Conservation (phyloP, 805 yeast genomes). For the Myxozyma udenii region DNA sequence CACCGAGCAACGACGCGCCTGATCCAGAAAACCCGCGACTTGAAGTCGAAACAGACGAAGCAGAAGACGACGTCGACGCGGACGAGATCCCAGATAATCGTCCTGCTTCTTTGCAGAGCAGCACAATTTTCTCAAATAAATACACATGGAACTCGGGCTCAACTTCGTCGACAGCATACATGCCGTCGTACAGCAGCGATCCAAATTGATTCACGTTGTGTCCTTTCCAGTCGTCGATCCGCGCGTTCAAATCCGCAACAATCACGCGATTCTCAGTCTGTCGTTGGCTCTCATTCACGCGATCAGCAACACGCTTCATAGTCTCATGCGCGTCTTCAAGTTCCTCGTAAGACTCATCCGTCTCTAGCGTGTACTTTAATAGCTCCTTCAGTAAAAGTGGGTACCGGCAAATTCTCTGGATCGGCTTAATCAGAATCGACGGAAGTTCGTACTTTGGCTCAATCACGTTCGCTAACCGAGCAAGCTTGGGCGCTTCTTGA, state of each 20-base stretch:
- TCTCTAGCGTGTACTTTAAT: slow-evolving; percentile 57
- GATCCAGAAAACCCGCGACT: no score
- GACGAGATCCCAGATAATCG: no score
- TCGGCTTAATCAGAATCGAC: slow-evolving; percentile 85
- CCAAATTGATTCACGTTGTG: slow-evolving; percentile 78
- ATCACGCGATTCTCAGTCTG: slow-evolving; percentile 78
- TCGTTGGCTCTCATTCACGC: slow-evolving; percentile 91
- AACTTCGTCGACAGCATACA: slow-evolving; percentile 49
- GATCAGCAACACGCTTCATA: slow-evolving; percentile 77
- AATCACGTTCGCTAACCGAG: slow-evolving; percentile 49
- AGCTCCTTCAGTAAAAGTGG: slow-evolving; percentile 75
- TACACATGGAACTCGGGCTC: slow-evolving; percentile 90
- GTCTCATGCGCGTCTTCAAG: slow-evolving; percentile 65
- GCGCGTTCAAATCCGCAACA: slow-evolving; percentile 62
- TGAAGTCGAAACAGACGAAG: no score
- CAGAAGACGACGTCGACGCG: no score
- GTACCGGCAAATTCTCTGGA: slow-evolving; percentile 93
- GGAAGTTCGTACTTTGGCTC: slow-evolving; percentile 88
- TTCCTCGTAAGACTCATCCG: slow-evolving; percentile 60
- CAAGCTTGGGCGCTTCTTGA: slow-evolving; percentile 56
- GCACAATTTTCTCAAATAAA: slow-evolving; percentile 69
- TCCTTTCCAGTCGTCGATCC: slow-evolving; percentile 91
- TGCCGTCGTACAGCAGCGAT: slow-evolving; percentile 62
- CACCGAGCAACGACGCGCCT: no score
- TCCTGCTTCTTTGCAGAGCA: slow-evolving; percentile 61